phyloP scores from a whole-genome alignment of 2,329 filamentous ascomycete genomes.

The Macroventuria anomochaeta region DNA sequence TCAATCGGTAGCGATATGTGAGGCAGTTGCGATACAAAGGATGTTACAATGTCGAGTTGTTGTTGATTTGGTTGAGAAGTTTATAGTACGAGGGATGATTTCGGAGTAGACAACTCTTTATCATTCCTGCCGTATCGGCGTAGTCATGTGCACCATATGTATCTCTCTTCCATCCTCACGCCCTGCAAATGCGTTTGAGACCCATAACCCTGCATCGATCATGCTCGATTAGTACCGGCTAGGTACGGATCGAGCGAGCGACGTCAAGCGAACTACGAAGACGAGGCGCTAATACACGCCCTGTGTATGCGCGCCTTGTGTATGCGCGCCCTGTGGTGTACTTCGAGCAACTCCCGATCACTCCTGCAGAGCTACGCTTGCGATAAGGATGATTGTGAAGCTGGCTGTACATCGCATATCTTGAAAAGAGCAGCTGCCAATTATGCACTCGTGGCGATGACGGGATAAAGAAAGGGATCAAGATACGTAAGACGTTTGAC shows the following conservation, averaged over 20 bases:
- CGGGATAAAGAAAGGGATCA: constrained; percentile 10
- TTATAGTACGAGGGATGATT: not conserved
- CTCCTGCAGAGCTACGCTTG: not conserved
- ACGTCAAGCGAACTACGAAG: constrained; percentile 27
- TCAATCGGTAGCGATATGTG: not conserved
- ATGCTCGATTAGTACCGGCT: constrained; percentile 38
- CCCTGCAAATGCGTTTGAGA: constrained; percentile 31
- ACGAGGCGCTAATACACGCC: constrained; percentile 17
- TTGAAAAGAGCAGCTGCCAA: not conserved
- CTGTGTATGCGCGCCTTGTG: constrained; percentile 26
- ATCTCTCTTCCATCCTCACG: constrained; percentile 17
- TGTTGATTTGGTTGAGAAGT: not conserved
- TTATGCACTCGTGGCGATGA: constrained; percentile 1
- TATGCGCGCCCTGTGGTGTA: constrained; percentile 27
- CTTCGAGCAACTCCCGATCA: constrained; percentile 13
- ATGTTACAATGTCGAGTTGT: not conserved
- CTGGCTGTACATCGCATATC: not conserved
- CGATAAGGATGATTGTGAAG: constrained; percentile 2
- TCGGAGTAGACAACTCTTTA: constrained; percentile 15
- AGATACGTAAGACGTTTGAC: constrained; percentile 30
- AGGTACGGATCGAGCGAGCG: constrained; percentile 40
- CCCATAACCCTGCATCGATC: constrained; percentile 26
- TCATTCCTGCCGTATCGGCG: constrained; percentile 7
- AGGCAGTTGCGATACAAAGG: not conserved
- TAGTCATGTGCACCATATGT: constrained; percentile 14